Evolutionary conservation across 768 basidiomycete genomes (phyloP), one percentile per base, ranked within the genome.

Genomic region (Gloeopeniophorella convolvens): DNA sequence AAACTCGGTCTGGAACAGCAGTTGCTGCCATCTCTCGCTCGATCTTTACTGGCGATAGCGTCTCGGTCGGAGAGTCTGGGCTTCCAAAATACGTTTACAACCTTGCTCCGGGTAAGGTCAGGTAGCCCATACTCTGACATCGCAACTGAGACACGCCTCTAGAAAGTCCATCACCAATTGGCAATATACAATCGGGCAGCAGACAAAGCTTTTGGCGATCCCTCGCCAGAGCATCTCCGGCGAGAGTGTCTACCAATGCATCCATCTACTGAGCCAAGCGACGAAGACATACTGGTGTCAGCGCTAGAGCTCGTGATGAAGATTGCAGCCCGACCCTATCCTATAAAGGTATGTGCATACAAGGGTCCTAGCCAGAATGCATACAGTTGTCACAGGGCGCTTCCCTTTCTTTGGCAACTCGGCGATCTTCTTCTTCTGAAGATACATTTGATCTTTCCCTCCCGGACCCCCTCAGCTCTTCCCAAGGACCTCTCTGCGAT

Each of bases 1-100:
- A 56, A 56, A 46, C 35, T 48, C 45, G 27, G 31, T 54, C 24
- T 56, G 42, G 50, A 56, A 56, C 39, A 32, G 31, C 52, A 28
- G n/a, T 48, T 32, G 46, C 40, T 54, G 42, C 52, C 55, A 35
- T 54, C 55, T 20, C 42, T 53, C 11, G 47, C 34, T 48, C 52
- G 52, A 35, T 54, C 52, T 5, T 39, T 54, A 36, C 31, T 48
- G n/a, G 42, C 42, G 18, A 44, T 54, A 48, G 23, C n/a, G 31
- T 30, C 13, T n/a, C 42, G 52, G 27, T 54, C 52, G 31, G 35
- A n/a, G 27, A 39, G 34, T 26, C n/a, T 18, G 9, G 15, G 20
- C 27, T 39, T 54, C 43, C 47, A 26, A 34, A 33, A 27, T 42
- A 32, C n/a, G n/a, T n/a, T n/a, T n/a, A 54, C 21, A 20, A 20